A percentile compares a stretch with the other conserved stretches of the same genome.
phyloP scores from a whole-genome alignment of 1,139 yeast species.

The Blastobotrys persicus region DNA sequence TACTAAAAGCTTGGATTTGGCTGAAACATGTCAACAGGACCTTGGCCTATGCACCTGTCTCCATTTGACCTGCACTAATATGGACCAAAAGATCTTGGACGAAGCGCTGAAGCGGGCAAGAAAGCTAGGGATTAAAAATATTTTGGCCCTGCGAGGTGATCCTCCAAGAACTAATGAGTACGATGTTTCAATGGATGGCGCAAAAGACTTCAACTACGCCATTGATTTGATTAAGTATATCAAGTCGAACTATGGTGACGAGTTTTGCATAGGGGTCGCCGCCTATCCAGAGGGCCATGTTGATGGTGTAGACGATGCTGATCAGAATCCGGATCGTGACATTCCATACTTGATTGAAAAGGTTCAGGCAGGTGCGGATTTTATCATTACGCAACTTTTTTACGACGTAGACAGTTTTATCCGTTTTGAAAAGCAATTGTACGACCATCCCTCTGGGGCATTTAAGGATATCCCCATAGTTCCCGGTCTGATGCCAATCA shows the following conservation, averaged over 20 bases:
- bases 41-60: conserved; percentile 82
- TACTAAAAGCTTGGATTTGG: conserved; percentile 79
- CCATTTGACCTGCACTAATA: conserved; percentile 95
- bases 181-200: conserved; percentile 42
- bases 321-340: conserved; percentile 63
- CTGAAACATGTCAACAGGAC: conserved; percentile 70
- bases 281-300: conserved; percentile 98
- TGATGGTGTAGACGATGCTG: conserved; percentile 63
- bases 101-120: conserved; percentile 74
- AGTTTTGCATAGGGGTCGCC: conserved; percentile 86
- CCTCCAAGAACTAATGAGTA: conserved; percentile 86
- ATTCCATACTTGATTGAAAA: conserved; percentile 76
- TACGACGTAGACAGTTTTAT: conserved; percentile 61
- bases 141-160: conserved; percentile 91
- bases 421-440: conserved; percentile 46
- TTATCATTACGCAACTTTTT: conserved; percentile 84
- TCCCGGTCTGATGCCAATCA: conserved; percentile 97
- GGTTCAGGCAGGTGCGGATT: conserved; percentile 92
- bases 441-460: conserved; percentile 45
- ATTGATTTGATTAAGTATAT: conserved; percentile 82
- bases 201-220: conserved; percentile 56
- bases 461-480: conserved; percentile 56
- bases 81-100: conserved; percentile 73
- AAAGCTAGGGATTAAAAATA: conserved; percentile 72
- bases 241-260: conserved; percentile 62